A percentile compares a stretch with the other conserved stretches of the same genome.
Evolutionary conservation across 208 protist genomes (phyloP).

Genomic region (Trypanosoma melophagium): DNA sequence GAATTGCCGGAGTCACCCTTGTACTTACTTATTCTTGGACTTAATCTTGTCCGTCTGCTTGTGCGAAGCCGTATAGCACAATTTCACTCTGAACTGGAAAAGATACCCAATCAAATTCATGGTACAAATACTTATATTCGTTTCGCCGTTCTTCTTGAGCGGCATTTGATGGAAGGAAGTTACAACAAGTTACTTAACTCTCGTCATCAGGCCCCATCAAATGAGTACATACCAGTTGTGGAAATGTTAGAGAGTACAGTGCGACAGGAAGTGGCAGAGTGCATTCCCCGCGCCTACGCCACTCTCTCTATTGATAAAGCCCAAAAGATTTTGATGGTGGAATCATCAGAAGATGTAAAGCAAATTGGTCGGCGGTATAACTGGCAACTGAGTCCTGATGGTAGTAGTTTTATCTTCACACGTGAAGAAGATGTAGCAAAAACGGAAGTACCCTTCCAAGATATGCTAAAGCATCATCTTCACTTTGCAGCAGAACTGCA

Average conservation of each 20-base stretch:
- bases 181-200: constrained; percentile 92
- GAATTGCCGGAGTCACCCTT: constrained; percentile 75
- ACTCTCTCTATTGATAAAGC: constrained; percentile 70
- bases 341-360: constrained; percentile 62
- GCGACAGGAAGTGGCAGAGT: constrained; percentile 87
- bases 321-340: constrained; percentile 88
- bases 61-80: constrained; percentile 84
- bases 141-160: constrained; percentile 86
- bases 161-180: constrained; percentile 92
- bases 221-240: constrained; percentile 89
- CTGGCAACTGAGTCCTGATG: constrained; percentile 60
- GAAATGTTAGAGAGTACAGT: constrained; percentile 90
- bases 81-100: constrained; percentile 93
- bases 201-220: constrained; percentile 82
- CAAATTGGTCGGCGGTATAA: constrained; percentile 56
- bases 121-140: constrained; percentile 75
- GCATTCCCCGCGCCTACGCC: constrained; percentile 86
- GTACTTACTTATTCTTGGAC: constrained; percentile 79
- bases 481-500: constrained; percentile 77
- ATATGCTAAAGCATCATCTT: constrained; percentile 80
- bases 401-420: constrained; percentile 67
- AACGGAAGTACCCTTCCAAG: constrained; percentile 76
- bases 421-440: constrained; percentile 74
- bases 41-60: constrained; percentile 89
- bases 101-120: constrained; percentile 79